Base-by-base conservation (phyloP, 2,329 filamentous ascomycete species). In the Aspergillus candidus region DNA sequence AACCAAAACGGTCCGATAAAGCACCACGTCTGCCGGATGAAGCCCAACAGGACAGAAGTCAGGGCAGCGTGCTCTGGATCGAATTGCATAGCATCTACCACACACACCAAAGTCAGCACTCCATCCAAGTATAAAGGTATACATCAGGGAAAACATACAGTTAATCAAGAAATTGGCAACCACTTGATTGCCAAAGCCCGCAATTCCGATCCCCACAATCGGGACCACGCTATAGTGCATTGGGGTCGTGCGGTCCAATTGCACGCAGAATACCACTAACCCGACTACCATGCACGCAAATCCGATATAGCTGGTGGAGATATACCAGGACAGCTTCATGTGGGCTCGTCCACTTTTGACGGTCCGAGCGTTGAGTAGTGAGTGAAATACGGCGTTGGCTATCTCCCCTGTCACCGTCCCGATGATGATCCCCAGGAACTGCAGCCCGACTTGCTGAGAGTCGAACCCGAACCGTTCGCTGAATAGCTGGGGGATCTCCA, bases 111-210 rank as follows among this genome's bases (percentile, higher is more conserved):
- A n/a, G 22, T 27, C 2, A 27, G 22, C 18, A 27, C 22, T 10
- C 22, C 8, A 27, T 27, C 3, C 22, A 7, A 27, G 6, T 10
- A 10, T 27, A 3, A 7, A 27, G 22, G 6, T 10, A 10, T 27
- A 3, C 2, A 27, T 5, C 6, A 27, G 22, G 22, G 22, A 10
- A 27, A 27, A 27, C 22, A 10, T 27, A 27, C 13, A 83, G 0
- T 79, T 83, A 27, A 80, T 76, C 40, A 80, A 55, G 0, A 82
- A 73, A 0, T 79, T 82, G 1, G 79, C 82, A 6, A 82, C 71
- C 27, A 83, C 74, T 62, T 82, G 79, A 48, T 81, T 81, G 0
- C 79, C 79, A 6, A 71, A 74, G 0, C 72, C 73, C 0, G 68
- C 69, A 51, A 77, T 72, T 2, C 69, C 78, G 5, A 70, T 72